phyloP scores from a whole-genome alignment of 1,284 basidiomycete species.

The Apiotrichum porosum region DNA sequence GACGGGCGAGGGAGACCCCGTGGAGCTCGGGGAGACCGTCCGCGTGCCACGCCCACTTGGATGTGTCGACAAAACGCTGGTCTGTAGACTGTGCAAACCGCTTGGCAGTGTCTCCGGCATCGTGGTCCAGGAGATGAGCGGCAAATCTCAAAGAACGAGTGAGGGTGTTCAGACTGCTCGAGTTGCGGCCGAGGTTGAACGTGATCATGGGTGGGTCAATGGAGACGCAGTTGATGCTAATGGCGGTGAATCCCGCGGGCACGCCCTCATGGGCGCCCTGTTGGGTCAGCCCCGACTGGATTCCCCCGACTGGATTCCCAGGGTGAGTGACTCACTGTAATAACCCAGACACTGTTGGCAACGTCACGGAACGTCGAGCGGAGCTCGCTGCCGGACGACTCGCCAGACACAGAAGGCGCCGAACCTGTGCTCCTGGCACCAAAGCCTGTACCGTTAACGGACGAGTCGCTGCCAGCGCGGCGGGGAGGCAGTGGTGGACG shows the following conservation, averaged over 20 bases:
- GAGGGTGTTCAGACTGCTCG: slow-evolving; percentile 4
- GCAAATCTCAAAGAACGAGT: slow-evolving; percentile 12
- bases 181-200: slow-evolving; percentile 14
- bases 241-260: slow-evolving; percentile 15
- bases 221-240: slow-evolving; percentile 14
- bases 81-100: slow-evolving; percentile 5
- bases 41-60: slow-evolving; percentile 10
- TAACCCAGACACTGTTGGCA: slow-evolving; percentile 12
- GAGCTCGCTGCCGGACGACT: background rate
- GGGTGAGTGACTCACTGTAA: too few relatives aligned
- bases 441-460: too few relatives aligned
- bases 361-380: slow-evolving; percentile 9
- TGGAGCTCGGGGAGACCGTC: slow-evolving; percentile 9
- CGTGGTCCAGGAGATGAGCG: slow-evolving; percentile 9
- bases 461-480: too few relatives aligned
- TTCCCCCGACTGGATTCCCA: too few relatives aligned
- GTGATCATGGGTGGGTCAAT: slow-evolving; percentile 17
- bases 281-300: too few relatives aligned
- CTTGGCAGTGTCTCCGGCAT: slow-evolving; percentile 1
- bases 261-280: slow-evolving; percentile 2
- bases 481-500: background rate
- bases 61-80: slow-evolving; percentile 10
- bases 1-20: slow-evolving; percentile 4
- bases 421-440: too few relatives aligned
- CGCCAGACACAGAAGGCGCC: too few relatives aligned